Base-by-base conservation (phyloP, 306 rosid genomes). In the Cucurbita moschata region DNA sequence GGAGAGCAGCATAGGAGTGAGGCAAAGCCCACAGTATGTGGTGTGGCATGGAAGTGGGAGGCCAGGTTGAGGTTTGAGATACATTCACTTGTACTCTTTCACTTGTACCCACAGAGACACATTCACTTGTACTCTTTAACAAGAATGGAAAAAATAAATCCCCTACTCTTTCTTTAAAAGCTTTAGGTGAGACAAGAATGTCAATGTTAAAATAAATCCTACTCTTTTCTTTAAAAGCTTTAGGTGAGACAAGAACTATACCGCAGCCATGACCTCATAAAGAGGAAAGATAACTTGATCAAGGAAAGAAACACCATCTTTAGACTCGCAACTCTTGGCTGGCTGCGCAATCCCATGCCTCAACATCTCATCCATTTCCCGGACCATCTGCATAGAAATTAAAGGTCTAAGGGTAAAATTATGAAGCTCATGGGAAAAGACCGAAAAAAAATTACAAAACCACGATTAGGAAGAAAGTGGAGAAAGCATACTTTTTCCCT, bases 351-450 rank as follows among this genome's bases (percentile, higher is more conserved):
- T 76, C 79, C 85, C 98, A 80, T 90, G 96, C 67, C 92, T 86
- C 60, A 87, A 71, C 52, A 87, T 85, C 80, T 87, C 98, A 80
- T 90, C 97, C 94, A 94, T 85, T 86, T 94, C 98, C 76, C 98
- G 84, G 19, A 81, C 96, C 94, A 90, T 94, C 98, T 90, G 90
- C 83, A 79, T 8, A 19, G 61, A 76, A 79, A 83, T 73, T 79
- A 35, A 26, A 16, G 74, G 21, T 19, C 46, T 39, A 67, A 46
- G 73, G 14, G 18, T 8, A 40, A 56, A 42, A 70, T 8, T 49
- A 26, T 43, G 47, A 38, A 58, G 42, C 10, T 58, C 55, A 43
- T 3, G 60, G 26, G 4, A 5, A 30, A 58, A 74, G 77, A 74
- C 14, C n/a, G 9, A 71, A 26, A 9, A 26, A 30, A 30, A 30